phyloP scores from a whole-genome alignment of 768 basidiomycete genomes.

The Sarcomyxa edulis region DNA sequence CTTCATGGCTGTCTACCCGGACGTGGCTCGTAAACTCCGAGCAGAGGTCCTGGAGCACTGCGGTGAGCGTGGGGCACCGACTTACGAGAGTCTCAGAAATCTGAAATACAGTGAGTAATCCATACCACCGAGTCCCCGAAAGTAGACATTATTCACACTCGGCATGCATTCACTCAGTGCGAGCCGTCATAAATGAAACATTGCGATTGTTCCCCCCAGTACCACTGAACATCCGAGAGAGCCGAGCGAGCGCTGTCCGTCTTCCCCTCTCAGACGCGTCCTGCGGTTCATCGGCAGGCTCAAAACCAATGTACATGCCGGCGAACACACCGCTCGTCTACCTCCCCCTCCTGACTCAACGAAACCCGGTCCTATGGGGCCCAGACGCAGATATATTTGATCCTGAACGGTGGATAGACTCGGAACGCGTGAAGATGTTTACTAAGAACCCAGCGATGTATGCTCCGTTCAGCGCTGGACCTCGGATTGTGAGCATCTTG shows the following conservation, averaged over 20 bases:
- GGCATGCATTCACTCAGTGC: conserved; percentile 34
- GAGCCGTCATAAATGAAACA: conserved; percentile 76
- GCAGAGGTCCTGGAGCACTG: conserved; percentile 56
- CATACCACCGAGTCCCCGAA: too few relatives aligned
- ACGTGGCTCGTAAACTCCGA: conserved; percentile 46
- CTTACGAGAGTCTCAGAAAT: conserved; percentile 49
- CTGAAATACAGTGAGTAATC: conserved; percentile 59
- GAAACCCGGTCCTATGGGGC: conserved; percentile 68
- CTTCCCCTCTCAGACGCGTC: conserved; percentile 50
- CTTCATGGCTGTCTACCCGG: conserved; percentile 61
- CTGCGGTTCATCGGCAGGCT: conserved; percentile 23
- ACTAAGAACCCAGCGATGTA: conserved; percentile 64
- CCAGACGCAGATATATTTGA: conserved; percentile 72
- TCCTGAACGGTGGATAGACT: conserved; percentile 73
- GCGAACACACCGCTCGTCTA: conserved; percentile 51
- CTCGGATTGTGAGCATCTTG: conserved; percentile 38
- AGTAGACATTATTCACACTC: neutral
- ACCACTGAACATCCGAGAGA: conserved; percentile 65
- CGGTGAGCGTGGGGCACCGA: conserved; percentile 41
- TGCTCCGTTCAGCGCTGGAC: conserved; percentile 71
- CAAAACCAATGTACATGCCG: conserved; percentile 54
- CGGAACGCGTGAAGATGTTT: conserved; percentile 41
- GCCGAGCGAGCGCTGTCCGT: conserved; percentile 39
- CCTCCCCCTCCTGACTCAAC: conserved; percentile 59
- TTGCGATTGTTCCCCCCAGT: conserved; percentile 77